These are phyloP conservation scores for Stachybotrys elegans DNA, from an alignment of 2,329 filamentous ascomycete genomes.

Conservation along the genomic window DNA sequence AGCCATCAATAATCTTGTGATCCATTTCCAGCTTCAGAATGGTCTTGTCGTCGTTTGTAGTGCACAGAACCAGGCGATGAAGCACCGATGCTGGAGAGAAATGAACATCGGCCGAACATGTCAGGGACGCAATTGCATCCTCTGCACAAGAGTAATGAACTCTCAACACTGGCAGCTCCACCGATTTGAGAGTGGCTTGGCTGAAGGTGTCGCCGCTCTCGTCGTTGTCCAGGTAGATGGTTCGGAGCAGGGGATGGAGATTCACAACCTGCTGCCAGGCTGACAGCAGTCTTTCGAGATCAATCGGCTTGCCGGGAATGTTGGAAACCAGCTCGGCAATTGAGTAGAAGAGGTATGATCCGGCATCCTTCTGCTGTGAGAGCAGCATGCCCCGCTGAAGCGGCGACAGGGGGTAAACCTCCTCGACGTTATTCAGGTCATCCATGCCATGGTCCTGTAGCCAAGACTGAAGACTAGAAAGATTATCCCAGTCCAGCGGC, in stretches of 20 bases:
- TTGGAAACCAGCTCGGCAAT: neutral
- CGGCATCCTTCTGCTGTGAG: neutral
- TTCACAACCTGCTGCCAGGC: neutral
- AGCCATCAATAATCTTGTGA: neutral
- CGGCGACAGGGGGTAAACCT: slow-evolving; percentile 9
- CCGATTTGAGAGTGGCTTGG: no score
- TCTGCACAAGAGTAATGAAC: no score
- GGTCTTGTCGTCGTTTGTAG: no score
- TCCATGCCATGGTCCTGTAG: neutral
- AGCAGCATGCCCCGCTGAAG: slow-evolving; percentile 12
- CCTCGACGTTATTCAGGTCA: neutral
- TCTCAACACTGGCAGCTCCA: no score
- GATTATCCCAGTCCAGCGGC: neutral
- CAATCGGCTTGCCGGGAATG: neutral
- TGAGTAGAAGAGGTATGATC: neutral
- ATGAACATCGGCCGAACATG: no score
- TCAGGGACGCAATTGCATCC: no score
- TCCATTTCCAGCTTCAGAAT: no score
- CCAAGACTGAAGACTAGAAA: no score
- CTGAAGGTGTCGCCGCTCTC: no score
- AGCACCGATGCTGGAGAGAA: no score
- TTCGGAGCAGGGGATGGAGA: neutral
- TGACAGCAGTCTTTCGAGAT: neutral
- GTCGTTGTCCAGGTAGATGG: neutral
- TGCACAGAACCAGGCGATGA: no score